phyloP scores from a whole-genome alignment of 73 alveolate species.

The Paramecium octaurelia region DNA sequence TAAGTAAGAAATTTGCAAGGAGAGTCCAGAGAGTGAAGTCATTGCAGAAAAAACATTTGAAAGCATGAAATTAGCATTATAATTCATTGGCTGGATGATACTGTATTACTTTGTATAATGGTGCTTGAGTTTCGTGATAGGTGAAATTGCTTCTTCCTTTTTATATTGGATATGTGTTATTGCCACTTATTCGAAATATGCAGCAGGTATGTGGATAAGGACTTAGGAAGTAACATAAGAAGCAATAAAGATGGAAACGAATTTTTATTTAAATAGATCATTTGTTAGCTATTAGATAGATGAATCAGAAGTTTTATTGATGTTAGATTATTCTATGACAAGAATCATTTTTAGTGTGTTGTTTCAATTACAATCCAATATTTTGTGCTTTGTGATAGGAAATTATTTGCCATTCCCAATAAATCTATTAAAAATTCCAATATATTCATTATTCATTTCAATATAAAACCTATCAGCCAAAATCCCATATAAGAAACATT shows the following conservation, averaged over 20 bases:
- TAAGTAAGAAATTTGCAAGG: not conserved
- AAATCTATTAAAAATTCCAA: constrained; percentile 25
- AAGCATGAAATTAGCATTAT: not conserved
- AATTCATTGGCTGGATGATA: not conserved
- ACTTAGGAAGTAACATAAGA: not conserved
- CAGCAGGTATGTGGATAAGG: constrained; percentile 50
- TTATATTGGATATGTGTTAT: not conserved
- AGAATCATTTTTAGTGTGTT: constrained; percentile 9
- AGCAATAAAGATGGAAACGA: constrained; percentile 14
- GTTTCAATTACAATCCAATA: not conserved
- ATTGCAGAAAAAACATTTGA: constrained; percentile 11
- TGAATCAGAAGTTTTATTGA: not conserved
- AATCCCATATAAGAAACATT: constrained; percentile 21
- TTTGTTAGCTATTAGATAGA: constrained; percentile 26
- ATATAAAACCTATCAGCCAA: not conserved
- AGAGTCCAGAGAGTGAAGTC: not conserved
- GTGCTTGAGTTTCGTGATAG: not conserved
- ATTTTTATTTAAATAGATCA: not conserved
- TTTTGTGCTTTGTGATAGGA: not conserved
- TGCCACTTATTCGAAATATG: not conserved
- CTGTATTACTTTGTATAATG: not conserved
- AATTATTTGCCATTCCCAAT: constrained; percentile 32
- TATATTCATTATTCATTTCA: constrained; percentile 26
- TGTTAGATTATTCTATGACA: not conserved
- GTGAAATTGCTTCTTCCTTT: not conserved